Percentiles rank a stretch among this genome's conserved stretches.
phyloP scores from a whole-genome alignment of 2,329 filamentous ascomycete genomes.

The Epichloe elymi region DNA sequence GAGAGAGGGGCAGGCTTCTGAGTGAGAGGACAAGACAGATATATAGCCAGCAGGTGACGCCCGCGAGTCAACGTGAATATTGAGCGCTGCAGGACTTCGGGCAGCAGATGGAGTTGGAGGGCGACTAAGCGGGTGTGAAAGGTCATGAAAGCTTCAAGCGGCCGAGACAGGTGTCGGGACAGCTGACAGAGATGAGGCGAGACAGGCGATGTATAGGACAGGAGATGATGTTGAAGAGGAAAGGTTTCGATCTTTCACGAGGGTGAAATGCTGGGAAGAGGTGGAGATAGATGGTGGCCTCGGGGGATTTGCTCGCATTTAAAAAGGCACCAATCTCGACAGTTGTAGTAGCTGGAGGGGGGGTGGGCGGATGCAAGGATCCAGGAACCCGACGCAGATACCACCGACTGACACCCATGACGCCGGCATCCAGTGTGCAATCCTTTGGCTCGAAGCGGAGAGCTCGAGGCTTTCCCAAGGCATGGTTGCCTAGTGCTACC shows the following conservation, averaged over 20 bases:
- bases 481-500: constrained; percentile 20
- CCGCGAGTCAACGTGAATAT: not conserved
- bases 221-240: not conserved
- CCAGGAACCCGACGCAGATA: constrained; percentile 6
- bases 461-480: constrained; percentile 2
- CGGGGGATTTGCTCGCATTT: constrained; percentile 4
- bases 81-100: not conserved
- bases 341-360: not conserved
- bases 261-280: not conserved
- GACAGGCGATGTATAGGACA: not conserved
- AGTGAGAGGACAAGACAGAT: not conserved
- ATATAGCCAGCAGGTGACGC: not conserved
- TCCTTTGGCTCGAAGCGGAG: constrained; percentile 4
- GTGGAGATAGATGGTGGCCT: not conserved
- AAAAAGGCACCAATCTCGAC: constrained; percentile 5
- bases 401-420: not conserved
- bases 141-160: not conserved
- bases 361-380: constrained; percentile 4
- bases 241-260: not conserved
- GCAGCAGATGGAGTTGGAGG: not conserved
- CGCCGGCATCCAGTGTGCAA: not conserved
- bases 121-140: not conserved
- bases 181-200: not conserved
- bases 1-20: not conserved
- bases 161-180: not conserved